Evolutionary conservation across 352 stramenopile species (phyloP).

Genomic region (Pythium grandisporangium): DNA sequence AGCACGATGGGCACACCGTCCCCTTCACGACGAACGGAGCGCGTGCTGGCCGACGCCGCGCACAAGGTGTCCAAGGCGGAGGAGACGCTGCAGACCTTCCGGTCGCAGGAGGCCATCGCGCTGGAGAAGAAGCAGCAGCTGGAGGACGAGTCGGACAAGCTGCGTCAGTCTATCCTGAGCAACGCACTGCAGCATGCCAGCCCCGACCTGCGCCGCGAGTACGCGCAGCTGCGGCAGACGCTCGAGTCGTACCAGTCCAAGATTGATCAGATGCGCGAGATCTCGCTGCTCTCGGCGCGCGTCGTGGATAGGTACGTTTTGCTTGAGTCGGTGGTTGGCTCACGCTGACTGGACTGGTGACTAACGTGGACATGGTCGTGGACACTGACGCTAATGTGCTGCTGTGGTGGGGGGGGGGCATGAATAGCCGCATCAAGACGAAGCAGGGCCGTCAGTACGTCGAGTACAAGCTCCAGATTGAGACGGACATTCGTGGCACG

Average conservation of each 20-base stretch:
- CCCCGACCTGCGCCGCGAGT: constrained; percentile 68
- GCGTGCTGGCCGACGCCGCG: constrained; percentile 55
- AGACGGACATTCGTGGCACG: constrained; percentile 81
- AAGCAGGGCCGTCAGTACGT: constrained; percentile 83
- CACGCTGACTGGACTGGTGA: too few relatives aligned
- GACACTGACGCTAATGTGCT: not conserved
- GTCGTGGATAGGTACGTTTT: constrained; percentile 72
- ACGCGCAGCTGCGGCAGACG: constrained; percentile 77
- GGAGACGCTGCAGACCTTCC: constrained; percentile 46
- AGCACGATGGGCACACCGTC: constrained; percentile 17
- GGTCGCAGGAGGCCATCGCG: constrained; percentile 32
- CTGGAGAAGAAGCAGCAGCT: constrained; percentile 63
- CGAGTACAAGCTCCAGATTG: constrained; percentile 84
- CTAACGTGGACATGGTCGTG: too few relatives aligned
- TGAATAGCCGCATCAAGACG: constrained; percentile 68
- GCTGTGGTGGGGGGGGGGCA: too few relatives aligned
- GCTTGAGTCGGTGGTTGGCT: too few relatives aligned
- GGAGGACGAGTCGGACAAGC: constrained; percentile 76
- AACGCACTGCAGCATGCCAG: constrained; percentile 72
- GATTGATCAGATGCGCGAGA: constrained; percentile 84
- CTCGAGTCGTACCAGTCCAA: constrained; percentile 84
- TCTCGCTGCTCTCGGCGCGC: constrained; percentile 75
- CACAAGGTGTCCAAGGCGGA: constrained; percentile 69
- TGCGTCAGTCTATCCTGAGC: constrained; percentile 66
- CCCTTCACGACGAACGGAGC: constrained; percentile 12